These are phyloP conservation scores for Rosa persica DNA, from an alignment of 306 rosid genomes.

Conservation along the genomic window DNA sequence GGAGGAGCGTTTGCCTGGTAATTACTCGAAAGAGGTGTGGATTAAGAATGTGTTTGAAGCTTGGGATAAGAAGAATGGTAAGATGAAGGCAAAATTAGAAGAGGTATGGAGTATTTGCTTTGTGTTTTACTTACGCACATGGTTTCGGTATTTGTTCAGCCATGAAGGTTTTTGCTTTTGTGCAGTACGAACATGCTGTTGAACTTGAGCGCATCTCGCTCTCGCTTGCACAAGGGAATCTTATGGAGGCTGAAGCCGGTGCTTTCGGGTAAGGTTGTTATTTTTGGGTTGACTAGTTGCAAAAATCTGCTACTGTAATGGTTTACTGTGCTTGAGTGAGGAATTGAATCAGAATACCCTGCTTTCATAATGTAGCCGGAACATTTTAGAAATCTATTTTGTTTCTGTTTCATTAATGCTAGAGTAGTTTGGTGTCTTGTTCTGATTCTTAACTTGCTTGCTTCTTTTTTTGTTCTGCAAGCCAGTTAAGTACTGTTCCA, in stretches of 20 bases:
- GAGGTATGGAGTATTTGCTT: conserved; percentile 46
- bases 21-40: conserved; percentile 27
- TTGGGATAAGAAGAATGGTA: conserved; percentile 66
- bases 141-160: background rate
- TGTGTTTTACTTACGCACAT: background rate
- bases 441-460: background rate
- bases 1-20: background rate
- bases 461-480: background rate
- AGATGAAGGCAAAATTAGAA: conserved; percentile 40
- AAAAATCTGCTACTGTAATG: conserved; percentile 9
- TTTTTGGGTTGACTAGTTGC: conserved; percentile 7
- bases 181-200: conserved; percentile 57
- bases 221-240: conserved; percentile 51
- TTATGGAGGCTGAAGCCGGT: conserved; percentile 49
- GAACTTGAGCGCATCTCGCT: conserved; percentile 57
- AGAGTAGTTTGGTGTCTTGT: background rate
- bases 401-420: background rate
- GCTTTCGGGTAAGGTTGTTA: conserved; percentile 50
- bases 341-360: background rate
- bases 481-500: background rate
- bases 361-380: background rate
- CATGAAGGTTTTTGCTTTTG: conserved; percentile 27
- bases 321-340: background rate
- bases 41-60: conserved; percentile 49
- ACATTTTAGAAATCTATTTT: background rate